A percentile compares a stretch with the other conserved stretches of the same genome.
Conservation (phyloP, 768 basidiomycete species). For the Termitomyces sp. region DNA sequence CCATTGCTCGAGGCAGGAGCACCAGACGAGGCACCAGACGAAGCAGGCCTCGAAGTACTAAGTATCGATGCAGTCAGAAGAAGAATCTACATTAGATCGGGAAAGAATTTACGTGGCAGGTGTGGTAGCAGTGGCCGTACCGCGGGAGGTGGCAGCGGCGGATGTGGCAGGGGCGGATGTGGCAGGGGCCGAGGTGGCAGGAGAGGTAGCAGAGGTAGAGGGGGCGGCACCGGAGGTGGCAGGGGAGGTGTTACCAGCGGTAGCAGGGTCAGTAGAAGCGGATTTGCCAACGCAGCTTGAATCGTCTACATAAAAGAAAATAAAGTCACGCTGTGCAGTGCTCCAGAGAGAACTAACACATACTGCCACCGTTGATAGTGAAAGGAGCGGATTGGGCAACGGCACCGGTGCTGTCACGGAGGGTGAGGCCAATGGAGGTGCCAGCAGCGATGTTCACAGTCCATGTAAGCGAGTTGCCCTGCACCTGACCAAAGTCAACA, state of each 20-base stretch:
- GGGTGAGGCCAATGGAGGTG: slow-evolving; percentile 51
- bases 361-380: slow-evolving; percentile 49
- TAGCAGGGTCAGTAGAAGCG: slow-evolving; percentile 4
- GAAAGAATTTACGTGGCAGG: background rate
- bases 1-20: slow-evolving; percentile 14
- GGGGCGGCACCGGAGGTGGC: slow-evolving; percentile 12
- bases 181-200: too few species aligned
- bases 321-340: background rate
- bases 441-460: slow-evolving; percentile 43
- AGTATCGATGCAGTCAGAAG: background rate
- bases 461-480: slow-evolving; percentile 52
- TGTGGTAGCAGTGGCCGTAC: slow-evolving; percentile 6
- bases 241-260: slow-evolving; percentile 16
- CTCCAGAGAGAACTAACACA: slow-evolving; percentile 21
- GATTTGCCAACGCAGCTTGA: slow-evolving; percentile 35
- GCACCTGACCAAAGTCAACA: slow-evolving; percentile 41
- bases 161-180: slow-evolving; percentile 15
- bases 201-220: slow-evolving; percentile 15
- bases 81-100: background rate
- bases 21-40: background rate
- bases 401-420: slow-evolving; percentile 62
- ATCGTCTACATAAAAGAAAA: slow-evolving; percentile 26
- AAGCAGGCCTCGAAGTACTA: background rate
- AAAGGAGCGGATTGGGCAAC: slow-evolving; percentile 51
- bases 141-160: slow-evolving; percentile 8